Evolutionary conservation across 768 basidiomycete genomes (phyloP).

Genomic region (Mycena venus): DNA sequence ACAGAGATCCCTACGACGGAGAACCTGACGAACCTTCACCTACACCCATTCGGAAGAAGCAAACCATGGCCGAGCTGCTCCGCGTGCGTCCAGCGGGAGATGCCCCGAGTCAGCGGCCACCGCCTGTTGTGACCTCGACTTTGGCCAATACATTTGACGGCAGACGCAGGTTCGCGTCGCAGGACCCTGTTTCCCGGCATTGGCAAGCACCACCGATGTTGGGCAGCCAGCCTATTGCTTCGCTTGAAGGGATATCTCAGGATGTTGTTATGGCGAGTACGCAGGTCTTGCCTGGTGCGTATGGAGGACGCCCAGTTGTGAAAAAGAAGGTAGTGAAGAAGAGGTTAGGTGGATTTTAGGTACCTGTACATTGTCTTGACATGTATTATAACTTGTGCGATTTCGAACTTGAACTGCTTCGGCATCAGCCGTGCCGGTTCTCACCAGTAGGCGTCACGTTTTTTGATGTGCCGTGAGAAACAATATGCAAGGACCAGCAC

Average conservation of each 20-base stretch:
- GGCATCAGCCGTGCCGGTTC: too few species aligned
- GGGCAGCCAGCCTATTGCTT: conserved; percentile 29
- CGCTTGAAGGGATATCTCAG: conserved; percentile 48
- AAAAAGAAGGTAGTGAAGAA: conserved; percentile 77
- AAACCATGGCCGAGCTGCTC: conserved; percentile 22
- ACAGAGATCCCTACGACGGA: conserved; percentile 67
- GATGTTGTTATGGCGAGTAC: conserved; percentile 68
- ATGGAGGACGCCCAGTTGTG: conserved; percentile 69
- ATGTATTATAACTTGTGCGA: too few species aligned
- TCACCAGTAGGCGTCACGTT: too few species aligned
- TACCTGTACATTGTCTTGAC: background rate
- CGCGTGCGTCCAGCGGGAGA: conserved; percentile 19
- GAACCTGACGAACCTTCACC: conserved; percentile 35
- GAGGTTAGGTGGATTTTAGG: conserved; percentile 80
- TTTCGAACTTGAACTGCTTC: too few species aligned
- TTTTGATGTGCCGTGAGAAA: too few species aligned
- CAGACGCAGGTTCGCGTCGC: conserved; percentile 29
- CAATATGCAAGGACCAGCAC: too few species aligned
- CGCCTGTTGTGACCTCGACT: conserved; percentile 52
- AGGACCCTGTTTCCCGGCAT: conserved; percentile 15
- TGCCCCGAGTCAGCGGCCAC: conserved; percentile 49
- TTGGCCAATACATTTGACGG: conserved; percentile 31
- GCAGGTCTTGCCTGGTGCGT: conserved; percentile 78
- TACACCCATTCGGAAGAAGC: background rate
- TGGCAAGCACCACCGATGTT: background rate